Percentiles rank a stretch among this genome's conserved stretches.
Conservation (phyloP, 192 early-diverging fungal species). For the Entophlyctis helioformis region DNA sequence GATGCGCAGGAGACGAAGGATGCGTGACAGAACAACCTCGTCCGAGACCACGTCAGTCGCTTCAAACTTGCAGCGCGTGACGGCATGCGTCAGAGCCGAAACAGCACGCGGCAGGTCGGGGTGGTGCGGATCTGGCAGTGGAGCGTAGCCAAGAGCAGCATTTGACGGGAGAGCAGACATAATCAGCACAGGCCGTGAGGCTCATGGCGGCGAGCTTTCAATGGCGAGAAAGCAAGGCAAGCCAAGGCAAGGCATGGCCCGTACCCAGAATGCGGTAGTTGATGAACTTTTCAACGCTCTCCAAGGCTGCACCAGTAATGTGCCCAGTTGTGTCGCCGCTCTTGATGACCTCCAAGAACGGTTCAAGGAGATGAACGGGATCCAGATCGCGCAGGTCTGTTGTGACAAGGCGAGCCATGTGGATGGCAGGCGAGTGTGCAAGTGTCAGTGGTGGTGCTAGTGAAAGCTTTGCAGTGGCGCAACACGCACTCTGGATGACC, state of each 20-base stretch:
- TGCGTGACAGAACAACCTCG: slow-evolving; percentile 84
- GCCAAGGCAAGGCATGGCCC: not conserved
- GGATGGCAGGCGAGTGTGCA: no score
- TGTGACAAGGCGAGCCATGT: not conserved
- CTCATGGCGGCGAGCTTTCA: no score
- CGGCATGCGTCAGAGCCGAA: slow-evolving; percentile 61
- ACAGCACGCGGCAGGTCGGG: slow-evolving; percentile 59
- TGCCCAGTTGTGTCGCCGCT: slow-evolving; percentile 89
- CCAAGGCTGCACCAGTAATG: slow-evolving; percentile 85
- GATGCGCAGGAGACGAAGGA: slow-evolving; percentile 69
- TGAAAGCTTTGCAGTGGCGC: not conserved
- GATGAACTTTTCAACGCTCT: slow-evolving; percentile 81
- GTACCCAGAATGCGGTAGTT: slow-evolving; percentile 60
- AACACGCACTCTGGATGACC: slow-evolving; percentile 11
- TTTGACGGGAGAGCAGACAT: no score
- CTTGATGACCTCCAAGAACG: slow-evolving; percentile 86
- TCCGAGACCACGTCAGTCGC: slow-evolving; percentile 86
- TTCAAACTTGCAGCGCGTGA: slow-evolving; percentile 93
- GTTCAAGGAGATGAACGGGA: slow-evolving; percentile 62
- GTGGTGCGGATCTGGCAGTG: slow-evolving; percentile 34
- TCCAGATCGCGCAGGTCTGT: slow-evolving; percentile 26
- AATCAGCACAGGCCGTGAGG: no score
- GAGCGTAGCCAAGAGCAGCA: no score
- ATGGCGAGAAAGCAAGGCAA: not conserved
- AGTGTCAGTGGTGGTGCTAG: no score